Percentiles rank a stretch among this genome's conserved stretches.
Conservation (phyloP, 1,139 yeast genomes). For the Arxiozyma slooffiae region DNA sequence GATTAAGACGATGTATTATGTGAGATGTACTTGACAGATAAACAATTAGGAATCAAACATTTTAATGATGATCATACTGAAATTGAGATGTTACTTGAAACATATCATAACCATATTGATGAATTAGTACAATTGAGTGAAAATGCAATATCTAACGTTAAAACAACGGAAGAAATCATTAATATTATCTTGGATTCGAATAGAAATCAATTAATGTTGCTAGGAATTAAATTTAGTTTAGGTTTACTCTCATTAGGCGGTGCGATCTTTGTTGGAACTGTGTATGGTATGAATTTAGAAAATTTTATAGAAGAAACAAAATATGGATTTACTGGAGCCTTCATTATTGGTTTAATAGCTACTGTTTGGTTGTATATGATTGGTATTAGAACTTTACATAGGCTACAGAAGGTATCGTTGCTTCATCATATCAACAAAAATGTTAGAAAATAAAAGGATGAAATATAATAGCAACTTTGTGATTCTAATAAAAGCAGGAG, state of each 20-base stretch:
- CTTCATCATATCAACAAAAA: conserved; percentile 21
- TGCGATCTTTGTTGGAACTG: conserved; percentile 62
- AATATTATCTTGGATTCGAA: conserved; percentile 71
- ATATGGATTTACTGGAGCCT: conserved; percentile 43
- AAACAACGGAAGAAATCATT: conserved; percentile 72
- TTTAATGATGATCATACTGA: conserved; percentile 46
- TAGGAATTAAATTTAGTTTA: conserved; percentile 59
- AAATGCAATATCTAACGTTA: conserved; percentile 56
- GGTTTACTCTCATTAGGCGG: conserved; percentile 50
- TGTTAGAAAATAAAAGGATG: not conserved
- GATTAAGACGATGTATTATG: conserved; percentile 75
- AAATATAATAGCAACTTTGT: no score
- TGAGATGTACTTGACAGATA: conserved; percentile 54
- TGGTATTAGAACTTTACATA: conserved; percentile 34
- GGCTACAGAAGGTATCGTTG: conserved; percentile 39
- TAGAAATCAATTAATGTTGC: conserved; percentile 66
- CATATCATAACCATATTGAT: conserved; percentile 68
- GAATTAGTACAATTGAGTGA: conserved; percentile 75
- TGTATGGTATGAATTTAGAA: conserved; percentile 73
- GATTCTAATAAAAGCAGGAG: no score
- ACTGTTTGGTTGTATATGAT: conserved; percentile 30
- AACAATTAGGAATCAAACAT: conserved; percentile 3
- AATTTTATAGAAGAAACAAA: conserved; percentile 64
- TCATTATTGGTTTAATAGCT: conserved; percentile 17
- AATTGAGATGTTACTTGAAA: conserved; percentile 63